These are phyloP conservation scores for Barnettozyma vustinii DNA, from an alignment of 805 yeast genomes.

Conservation along the genomic window DNA sequence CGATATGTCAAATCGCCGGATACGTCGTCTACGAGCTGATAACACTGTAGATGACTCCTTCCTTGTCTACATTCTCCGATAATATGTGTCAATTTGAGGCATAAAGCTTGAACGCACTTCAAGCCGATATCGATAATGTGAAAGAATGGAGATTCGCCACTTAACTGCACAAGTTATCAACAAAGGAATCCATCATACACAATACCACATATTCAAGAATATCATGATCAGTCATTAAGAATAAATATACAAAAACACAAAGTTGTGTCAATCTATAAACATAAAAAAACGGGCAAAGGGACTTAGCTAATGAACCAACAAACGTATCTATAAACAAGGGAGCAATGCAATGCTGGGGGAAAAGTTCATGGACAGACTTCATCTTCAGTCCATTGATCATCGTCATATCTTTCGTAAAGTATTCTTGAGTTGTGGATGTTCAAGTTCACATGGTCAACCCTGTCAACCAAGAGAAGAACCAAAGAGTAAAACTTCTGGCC, in stretches of 20 bases:
- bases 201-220: not conserved
- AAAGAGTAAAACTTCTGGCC: constrained; percentile 60
- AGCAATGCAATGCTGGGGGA: not conserved
- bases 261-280: not conserved
- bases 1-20: not conserved
- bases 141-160: too few relatives aligned
- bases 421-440: constrained; percentile 48
- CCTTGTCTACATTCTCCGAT: not conserved
- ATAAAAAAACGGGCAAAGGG: not conserved
- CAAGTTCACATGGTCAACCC: constrained; percentile 63
- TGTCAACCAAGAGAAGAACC: constrained; percentile 61
- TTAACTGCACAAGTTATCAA: not conserved
- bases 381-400: constrained; percentile 66
- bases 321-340: constrained; percentile 1
- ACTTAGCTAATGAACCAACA: not conserved
- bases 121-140: too few relatives aligned
- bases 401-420: constrained; percentile 45
- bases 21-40: not conserved
- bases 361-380: constrained; percentile 65
- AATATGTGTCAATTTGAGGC: too few relatives aligned
- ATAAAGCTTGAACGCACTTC: too few relatives aligned
- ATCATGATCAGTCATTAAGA: constrained; percentile 9
- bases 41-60: not conserved
- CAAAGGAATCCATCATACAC: too few relatives aligned
- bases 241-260: constrained; percentile 2